Conservation (phyloP, 1,284 basidiomycete species). For the Tranzscheliella williamsii region DNA sequence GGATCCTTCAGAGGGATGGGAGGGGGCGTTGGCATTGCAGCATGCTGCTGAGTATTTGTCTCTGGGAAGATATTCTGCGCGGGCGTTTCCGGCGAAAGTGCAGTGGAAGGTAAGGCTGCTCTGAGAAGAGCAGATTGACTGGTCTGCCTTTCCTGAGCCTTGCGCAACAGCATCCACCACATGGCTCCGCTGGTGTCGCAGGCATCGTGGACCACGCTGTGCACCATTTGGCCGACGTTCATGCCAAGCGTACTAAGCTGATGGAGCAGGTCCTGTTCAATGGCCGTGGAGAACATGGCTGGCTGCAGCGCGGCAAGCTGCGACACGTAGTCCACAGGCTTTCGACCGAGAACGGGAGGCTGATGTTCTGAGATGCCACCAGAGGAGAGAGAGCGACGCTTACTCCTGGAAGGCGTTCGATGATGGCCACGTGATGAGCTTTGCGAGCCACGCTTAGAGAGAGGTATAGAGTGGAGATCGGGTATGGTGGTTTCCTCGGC, state of each 20-base stretch:
- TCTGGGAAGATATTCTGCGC: neutral
- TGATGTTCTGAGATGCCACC: constrained; percentile 55
- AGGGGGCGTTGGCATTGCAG: neutral
- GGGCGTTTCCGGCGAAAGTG: neutral
- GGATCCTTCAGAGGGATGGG: constrained; percentile 10
- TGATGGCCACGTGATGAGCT: constrained; percentile 62
- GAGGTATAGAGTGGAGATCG: constrained; percentile 19
- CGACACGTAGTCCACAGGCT: constrained; percentile 68
- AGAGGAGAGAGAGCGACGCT: constrained; percentile 78
- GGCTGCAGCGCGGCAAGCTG: constrained; percentile 74
- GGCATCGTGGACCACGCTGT: constrained; percentile 86
- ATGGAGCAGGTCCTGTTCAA: constrained; percentile 80
- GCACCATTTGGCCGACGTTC: constrained; percentile 90
- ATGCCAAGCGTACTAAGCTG: constrained; percentile 77
- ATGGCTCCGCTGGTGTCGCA: constrained; percentile 88
- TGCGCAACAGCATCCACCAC: constrained; percentile 94
- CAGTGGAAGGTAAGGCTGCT: neutral
- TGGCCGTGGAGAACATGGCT: constrained; percentile 76
- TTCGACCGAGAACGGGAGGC: constrained; percentile 30
- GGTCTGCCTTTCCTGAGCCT: constrained; percentile 68
- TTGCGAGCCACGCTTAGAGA: constrained; percentile 35
- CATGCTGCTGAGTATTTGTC: constrained; percentile 13
- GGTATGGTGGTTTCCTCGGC: constrained; percentile 8
- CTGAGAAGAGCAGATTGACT: neutral
- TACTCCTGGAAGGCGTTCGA: constrained; percentile 89